These are phyloP conservation scores for Astrocystis sublimbata DNA, from an alignment of 495 filamentous ascomycete genomes.

Conservation along the genomic window DNA sequence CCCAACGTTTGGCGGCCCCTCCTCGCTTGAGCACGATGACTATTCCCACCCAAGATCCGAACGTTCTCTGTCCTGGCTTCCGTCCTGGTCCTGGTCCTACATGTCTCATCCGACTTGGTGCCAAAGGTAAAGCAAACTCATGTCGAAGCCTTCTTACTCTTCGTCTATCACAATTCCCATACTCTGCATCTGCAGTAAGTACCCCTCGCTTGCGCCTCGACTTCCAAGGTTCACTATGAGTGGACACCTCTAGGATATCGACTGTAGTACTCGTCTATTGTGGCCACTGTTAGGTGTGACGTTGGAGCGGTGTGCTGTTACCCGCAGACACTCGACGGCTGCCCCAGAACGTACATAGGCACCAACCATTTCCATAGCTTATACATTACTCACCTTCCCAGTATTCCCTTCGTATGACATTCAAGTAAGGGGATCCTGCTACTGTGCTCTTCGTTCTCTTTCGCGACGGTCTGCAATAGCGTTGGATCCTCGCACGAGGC, in stretches of 20 bases:
- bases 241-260: slow-evolving; percentile 8
- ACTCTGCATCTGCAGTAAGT: slow-evolving; percentile 1
- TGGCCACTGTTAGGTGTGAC: neutral
- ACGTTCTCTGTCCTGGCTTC: slow-evolving; percentile 4
- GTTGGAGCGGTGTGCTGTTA: neutral
- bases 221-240: slow-evolving; percentile 2
- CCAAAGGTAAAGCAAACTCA: slow-evolving; percentile 17
- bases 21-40: slow-evolving; percentile 13
- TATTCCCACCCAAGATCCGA: slow-evolving; percentile 12
- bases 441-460: slow-evolving; percentile 7
- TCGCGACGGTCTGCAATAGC: neutral
- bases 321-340: slow-evolving; percentile 39
- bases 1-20: slow-evolving; percentile 15
- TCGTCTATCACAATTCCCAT: neutral
- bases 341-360: slow-evolving; percentile 7
- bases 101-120: slow-evolving; percentile 12
- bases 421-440: neutral
- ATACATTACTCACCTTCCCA: slow-evolving; percentile 9
- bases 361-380: slow-evolving; percentile 1
- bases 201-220: slow-evolving; percentile 1
- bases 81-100: slow-evolving; percentile 9
- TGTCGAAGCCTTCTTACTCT: slow-evolving; percentile 2
- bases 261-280: neutral
- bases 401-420: neutral
- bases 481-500: slow-evolving; percentile 1